Evolutionary conservation across 2,329 filamentous ascomycete genomes (phyloP).

Genomic region (Lasiodiplodia citricola): DNA sequence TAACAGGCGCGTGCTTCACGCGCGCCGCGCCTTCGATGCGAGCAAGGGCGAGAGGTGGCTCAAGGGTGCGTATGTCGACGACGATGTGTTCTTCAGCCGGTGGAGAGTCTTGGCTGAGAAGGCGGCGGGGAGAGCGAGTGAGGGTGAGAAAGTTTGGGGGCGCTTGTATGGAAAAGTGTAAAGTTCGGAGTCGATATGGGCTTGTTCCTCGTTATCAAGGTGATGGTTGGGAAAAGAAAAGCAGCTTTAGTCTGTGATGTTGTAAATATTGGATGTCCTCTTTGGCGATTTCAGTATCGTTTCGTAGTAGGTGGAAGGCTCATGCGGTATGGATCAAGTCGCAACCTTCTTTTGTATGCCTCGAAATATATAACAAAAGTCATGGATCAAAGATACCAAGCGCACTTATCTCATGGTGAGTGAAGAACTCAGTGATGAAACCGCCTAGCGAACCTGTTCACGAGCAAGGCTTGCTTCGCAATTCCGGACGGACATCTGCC

Average conservation of each 20-base stretch:
- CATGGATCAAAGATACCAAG: not conserved
- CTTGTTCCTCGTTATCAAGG: not conserved
- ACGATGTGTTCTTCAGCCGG: slow-evolving; percentile 61
- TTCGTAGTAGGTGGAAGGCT: not conserved
- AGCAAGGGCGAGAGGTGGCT: slow-evolving; percentile 75
- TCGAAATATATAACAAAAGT: not conserved
- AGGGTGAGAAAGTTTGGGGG: not conserved
- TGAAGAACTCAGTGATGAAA: not conserved
- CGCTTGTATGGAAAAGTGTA: not conserved
- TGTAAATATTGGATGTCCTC: not conserved
- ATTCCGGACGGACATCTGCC: not conserved
- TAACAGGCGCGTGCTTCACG: slow-evolving; percentile 85
- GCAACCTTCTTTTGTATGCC: not conserved
- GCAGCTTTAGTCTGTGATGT: not conserved
- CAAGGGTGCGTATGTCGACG: slow-evolving; percentile 81
- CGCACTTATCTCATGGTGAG: not conserved
- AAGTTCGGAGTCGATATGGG: not conserved
- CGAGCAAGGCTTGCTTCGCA: not conserved
- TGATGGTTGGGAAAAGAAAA: too few species aligned
- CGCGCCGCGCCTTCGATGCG: slow-evolving; percentile 74
- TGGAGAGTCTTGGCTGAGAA: slow-evolving; percentile 18
- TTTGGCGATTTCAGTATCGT: not conserved
- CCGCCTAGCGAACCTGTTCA: not conserved
- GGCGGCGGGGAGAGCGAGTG: slow-evolving; percentile 1
- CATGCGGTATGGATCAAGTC: not conserved